Conservation (phyloP, 805 yeast species). For the Candida methanosorbosa region DNA sequence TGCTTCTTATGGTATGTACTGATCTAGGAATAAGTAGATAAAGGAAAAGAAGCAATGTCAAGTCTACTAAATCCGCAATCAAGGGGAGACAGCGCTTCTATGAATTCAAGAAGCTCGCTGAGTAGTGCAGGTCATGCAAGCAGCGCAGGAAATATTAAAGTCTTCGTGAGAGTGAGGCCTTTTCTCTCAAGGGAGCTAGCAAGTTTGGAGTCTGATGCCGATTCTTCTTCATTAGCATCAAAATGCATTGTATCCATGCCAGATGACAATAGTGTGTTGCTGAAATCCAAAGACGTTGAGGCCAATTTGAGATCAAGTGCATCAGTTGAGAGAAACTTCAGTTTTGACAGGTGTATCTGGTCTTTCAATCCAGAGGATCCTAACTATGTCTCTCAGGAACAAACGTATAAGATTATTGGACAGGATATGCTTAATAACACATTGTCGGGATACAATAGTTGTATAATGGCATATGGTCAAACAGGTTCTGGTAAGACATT, state of each 20-base stretch:
- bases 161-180: conserved; percentile 47
- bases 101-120: no score
- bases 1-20: no score
- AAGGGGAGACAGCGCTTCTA: no score
- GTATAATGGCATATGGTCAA: conserved; percentile 56
- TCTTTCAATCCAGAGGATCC: conserved; percentile 29
- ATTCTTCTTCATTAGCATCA: neutral
- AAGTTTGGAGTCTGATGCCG: no score
- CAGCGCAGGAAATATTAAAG: conserved; percentile 35
- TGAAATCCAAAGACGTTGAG: no score
- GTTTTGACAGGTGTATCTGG: conserved; percentile 45
- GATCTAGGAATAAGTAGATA: no score
- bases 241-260: neutral
- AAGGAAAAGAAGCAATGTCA: no score
- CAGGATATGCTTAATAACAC: conserved; percentile 52
- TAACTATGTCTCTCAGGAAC: conserved; percentile 36
- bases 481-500: conserved; percentile 77
- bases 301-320: no score
- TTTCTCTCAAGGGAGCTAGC: conserved; percentile 20
- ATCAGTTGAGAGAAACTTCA: no score
- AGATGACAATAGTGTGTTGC: no score
- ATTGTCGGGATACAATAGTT: conserved; percentile 43
- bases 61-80: no score
- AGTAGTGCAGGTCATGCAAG: no score
- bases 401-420: conserved; percentile 48